Base-by-base conservation (phyloP, 1,139 yeast species). In the Zhuliangozyma parablackwelliae region DNA sequence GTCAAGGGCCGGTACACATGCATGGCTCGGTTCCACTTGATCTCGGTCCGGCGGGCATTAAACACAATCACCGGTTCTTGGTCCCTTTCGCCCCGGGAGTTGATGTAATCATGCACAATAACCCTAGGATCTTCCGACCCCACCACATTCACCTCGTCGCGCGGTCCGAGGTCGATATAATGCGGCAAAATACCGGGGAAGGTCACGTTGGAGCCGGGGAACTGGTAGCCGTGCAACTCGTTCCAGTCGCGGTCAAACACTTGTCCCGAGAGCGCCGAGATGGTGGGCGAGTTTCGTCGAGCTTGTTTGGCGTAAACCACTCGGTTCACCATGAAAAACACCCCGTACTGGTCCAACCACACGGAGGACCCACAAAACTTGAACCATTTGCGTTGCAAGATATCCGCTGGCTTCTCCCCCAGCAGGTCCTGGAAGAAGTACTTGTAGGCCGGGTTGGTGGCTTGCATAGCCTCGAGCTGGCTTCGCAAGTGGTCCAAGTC, bases 81-180 rank as follows among this genome's bases (percentile, higher is more conserved):
- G 10, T 38, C 32, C n/a, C 6, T 2, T 16, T 28, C 32, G 6
- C 39, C 66, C 37, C 53, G 46, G 0, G 70, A 68, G 12, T 46
- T 41, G 8, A 49, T 40, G 41, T 63, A 65, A 31, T 51, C 55
- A 7, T 63, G 59, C 8, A 68, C 44, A 4, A 68, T 38, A 6
- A 68, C 49, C 28, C 72, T 54, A 2, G 75, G 72, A 41, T 69
- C 75, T 45, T 69, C 74, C 1, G 74, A 67, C 0, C 75, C 75
- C 36, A 64, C 58, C 41, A n/a, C 48, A 40, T 21, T 49, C 39
- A 26, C 42, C 24, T 21, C 42, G 28, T 34, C 28, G 50, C 49
- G 32, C 44, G 36, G 24, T 39, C 39, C 43, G 32, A 41, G 48
- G 30, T 53, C 61, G 36, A 65, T 59, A 11, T 48, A 36, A 28